Conservation (phyloP, 805 yeast genomes). For the Candida sphagnicola region DNA sequence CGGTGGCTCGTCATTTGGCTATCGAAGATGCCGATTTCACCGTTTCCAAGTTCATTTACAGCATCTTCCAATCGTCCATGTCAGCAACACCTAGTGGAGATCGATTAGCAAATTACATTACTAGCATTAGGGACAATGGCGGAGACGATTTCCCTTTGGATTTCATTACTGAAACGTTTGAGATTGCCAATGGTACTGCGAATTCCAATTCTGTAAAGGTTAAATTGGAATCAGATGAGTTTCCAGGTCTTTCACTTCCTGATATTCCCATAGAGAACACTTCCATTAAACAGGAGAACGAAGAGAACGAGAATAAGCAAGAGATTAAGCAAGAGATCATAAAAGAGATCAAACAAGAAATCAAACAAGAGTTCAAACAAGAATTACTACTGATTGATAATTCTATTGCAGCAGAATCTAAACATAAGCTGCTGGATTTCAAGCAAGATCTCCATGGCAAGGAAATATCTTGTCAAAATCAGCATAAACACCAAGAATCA, state of each 20-base stretch:
- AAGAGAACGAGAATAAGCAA: too few relatives aligned
- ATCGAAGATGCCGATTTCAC: conserved; percentile 21
- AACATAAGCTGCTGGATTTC: too few relatives aligned
- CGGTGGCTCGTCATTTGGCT: conserved; percentile 13
- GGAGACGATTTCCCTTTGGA: conserved; percentile 36
- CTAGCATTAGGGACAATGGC: conserved; percentile 29
- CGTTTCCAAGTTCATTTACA: conserved; percentile 24
- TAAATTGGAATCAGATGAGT: background rate
- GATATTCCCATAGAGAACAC: background rate
- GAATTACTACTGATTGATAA: too few relatives aligned
- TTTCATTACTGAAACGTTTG: conserved; percentile 22
- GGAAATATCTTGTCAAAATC: too few relatives aligned
- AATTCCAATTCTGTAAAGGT: conserved; percentile 3
- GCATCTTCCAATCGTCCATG: conserved; percentile 16
- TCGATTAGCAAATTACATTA: conserved; percentile 5
- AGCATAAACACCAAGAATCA: too few relatives aligned
- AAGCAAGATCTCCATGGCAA: too few relatives aligned
- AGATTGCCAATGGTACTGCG: conserved; percentile 5
- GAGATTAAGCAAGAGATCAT: conserved; percentile 5
- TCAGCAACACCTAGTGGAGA: background rate
- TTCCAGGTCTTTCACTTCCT: conserved; percentile 2
- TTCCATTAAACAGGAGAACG: conserved; percentile 5
- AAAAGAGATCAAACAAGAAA: background rate
- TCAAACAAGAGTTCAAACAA: conserved; percentile 3
- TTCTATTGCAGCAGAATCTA: too few relatives aligned